Evolutionary conservation across 352 stramenopile species (phyloP).

Genomic region (Pythium aristosporum): DNA sequence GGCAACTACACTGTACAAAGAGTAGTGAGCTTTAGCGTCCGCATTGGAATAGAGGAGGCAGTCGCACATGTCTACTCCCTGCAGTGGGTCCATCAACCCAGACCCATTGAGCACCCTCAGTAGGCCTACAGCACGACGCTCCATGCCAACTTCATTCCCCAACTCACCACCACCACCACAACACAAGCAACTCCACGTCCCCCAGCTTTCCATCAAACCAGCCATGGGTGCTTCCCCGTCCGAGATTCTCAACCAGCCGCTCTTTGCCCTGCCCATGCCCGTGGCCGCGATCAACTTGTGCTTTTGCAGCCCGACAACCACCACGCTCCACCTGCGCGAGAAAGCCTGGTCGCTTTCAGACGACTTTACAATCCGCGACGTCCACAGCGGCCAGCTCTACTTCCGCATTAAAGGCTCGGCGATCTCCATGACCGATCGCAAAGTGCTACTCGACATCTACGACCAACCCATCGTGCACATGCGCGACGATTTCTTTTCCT

Average conservation of each 20-base stretch:
- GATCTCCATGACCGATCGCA: slow-evolving; percentile 25
- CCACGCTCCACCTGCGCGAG: slow-evolving; percentile 32
- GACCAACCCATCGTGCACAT: slow-evolving; percentile 26
- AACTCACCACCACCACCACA: neutral
- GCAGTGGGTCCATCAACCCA: too few species aligned
- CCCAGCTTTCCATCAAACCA: neutral
- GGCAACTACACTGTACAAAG: too few species aligned
- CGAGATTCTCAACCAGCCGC: slow-evolving; percentile 10
- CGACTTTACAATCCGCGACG: slow-evolving; percentile 32
- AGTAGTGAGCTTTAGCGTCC: too few species aligned
- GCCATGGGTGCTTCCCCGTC: slow-evolving; percentile 6
- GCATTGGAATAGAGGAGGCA: too few species aligned
- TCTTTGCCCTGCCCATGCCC: slow-evolving; percentile 10
- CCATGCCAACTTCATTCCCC: neutral
- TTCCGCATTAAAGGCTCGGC: slow-evolving; percentile 30
- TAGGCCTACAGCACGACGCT: neutral
- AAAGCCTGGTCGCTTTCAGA: slow-evolving; percentile 29
- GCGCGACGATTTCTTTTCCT: slow-evolving; percentile 20
- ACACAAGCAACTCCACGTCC: neutral
- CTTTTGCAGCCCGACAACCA: slow-evolving; percentile 19
- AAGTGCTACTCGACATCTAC: slow-evolving; percentile 28
- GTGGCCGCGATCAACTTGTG: slow-evolving; percentile 19
- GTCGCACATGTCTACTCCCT: too few species aligned
- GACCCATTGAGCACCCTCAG: too few species aligned
- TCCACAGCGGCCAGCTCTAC: slow-evolving; percentile 9